Conservation (phyloP, 176 grass and related monocot species). For the Urochloa ruziziensis region DNA sequence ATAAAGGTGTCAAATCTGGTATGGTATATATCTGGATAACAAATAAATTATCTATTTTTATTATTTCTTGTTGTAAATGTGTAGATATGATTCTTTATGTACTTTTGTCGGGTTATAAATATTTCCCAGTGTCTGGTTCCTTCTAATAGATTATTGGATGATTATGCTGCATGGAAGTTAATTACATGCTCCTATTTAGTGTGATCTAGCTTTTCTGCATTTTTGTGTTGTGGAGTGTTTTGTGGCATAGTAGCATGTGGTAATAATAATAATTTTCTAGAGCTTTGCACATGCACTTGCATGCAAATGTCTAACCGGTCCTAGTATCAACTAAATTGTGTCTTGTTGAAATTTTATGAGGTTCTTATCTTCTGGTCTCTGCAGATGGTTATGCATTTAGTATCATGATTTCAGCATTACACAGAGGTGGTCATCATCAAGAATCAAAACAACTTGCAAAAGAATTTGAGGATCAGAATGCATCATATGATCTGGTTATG, state of each 20-base stretch:
- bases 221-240: neutral
- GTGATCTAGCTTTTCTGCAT: neutral
- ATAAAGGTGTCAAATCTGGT: conserved; percentile 82
- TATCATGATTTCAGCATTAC: conserved; percentile 94
- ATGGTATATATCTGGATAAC: neutral
- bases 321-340: neutral
- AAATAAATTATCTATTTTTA: neutral
- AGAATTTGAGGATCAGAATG: conserved; percentile 78
- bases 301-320: neutral
- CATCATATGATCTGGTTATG: conserved; percentile 90
- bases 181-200: neutral
- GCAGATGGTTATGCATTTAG: conserved; percentile 95
- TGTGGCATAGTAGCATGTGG: neutral
- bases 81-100: neutral
- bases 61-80: conserved; percentile 20
- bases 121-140: neutral
- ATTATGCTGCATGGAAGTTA: neutral
- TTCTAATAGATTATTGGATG: neutral
- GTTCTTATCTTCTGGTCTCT: conserved; percentile 38
- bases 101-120: neutral
- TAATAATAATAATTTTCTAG: neutral
- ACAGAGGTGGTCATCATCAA: conserved; percentile 56
- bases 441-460: conserved; percentile 87
- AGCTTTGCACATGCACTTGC: neutral
- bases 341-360: conserved; percentile 11